These are phyloP conservation scores for Ceratocystis albifundus DNA, from an alignment of 2,329 filamentous ascomycete species.

Conservation along the genomic window DNA sequence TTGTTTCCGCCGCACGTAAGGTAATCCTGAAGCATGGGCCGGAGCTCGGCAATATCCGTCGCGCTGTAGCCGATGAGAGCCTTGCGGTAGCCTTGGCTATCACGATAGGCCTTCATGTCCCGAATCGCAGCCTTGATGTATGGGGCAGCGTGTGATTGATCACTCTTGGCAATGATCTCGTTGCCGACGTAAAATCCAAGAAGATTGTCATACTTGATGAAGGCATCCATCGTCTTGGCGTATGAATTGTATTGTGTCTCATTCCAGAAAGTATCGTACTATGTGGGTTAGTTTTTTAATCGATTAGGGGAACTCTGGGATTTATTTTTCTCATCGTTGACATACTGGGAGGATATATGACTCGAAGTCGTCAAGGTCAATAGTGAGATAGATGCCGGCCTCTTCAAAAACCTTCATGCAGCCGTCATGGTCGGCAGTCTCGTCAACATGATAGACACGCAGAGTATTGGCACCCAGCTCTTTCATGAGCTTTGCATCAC, in stretches of 20 bases:
- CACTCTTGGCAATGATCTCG: slow-evolving; percentile 59
- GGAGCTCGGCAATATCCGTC: slow-evolving; percentile 63
- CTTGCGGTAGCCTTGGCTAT: slow-evolving; percentile 61
- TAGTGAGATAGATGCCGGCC: slow-evolving; percentile 70
- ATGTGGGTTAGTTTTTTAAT: slow-evolving; percentile 18
- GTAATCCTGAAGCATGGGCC: slow-evolving; percentile 55
- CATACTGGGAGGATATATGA: slow-evolving; percentile 55
- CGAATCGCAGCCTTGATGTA: slow-evolving; percentile 72
- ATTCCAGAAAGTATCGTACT: slow-evolving; percentile 59
- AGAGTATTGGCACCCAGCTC: slow-evolving; percentile 71
- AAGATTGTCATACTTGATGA: slow-evolving; percentile 65
- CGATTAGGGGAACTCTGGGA: not conserved
- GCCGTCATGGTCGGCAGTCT: slow-evolving; percentile 55
- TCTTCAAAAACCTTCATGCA: slow-evolving; percentile 75
- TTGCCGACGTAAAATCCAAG: slow-evolving; percentile 82
- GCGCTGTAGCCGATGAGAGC: slow-evolving; percentile 83
- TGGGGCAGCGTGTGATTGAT: slow-evolving; percentile 55
- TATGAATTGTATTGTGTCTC: slow-evolving; percentile 57
- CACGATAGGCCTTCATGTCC: slow-evolving; percentile 72
- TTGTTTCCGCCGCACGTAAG: slow-evolving; percentile 63
- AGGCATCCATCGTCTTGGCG: slow-evolving; percentile 61
- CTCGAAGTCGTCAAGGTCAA: slow-evolving; percentile 68
- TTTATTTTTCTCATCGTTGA: slow-evolving; percentile 16
- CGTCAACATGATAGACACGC: slow-evolving; percentile 78
- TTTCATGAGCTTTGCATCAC: slow-evolving; percentile 67